phyloP scores from a whole-genome alignment of 257 asterid species.

The Ilex asprella region DNA sequence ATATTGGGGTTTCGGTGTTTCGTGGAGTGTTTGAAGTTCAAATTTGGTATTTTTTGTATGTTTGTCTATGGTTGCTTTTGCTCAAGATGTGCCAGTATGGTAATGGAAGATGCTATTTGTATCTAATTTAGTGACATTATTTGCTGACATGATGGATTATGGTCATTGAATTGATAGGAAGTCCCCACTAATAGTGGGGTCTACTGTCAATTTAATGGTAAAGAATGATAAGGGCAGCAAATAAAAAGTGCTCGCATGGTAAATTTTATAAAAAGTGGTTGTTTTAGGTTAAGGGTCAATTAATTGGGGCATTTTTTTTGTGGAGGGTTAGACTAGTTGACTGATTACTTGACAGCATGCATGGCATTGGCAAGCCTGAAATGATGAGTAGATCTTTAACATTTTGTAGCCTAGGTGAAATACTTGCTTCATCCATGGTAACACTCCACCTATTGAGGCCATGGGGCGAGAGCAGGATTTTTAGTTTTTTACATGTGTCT shows the following conservation, averaged over 20 bases:
- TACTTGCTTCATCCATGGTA: slow-evolving; percentile 3
- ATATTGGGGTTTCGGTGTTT: slow-evolving; percentile 15
- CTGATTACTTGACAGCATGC: slow-evolving; percentile 5
- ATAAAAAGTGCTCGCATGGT: no score
- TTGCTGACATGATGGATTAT: no score
- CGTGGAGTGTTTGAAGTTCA: slow-evolving; percentile 16
- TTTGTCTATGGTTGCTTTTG: no score
- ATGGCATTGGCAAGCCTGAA: not conserved
- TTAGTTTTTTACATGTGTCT: no score
- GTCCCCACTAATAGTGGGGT: no score
- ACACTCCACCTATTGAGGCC: not conserved
- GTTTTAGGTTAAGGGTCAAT: not conserved
- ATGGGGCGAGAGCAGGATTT: not conserved
- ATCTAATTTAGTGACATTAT: no score
- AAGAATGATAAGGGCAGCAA: no score
- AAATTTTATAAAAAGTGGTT: slow-evolving; percentile 1
- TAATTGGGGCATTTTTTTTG: no score
- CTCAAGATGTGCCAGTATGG: no score
- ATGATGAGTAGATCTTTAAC: not conserved
- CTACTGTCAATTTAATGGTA: no score
- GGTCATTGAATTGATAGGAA: no score
- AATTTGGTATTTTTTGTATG: not conserved
- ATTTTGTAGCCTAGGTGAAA: not conserved
- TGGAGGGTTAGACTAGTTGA: not conserved
- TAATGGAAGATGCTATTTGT: no score